Evolutionary conservation across 1,284 basidiomycete species (phyloP), one percentile per base, ranked within the genome.

Genomic region (Ganoderma boninense): DNA sequence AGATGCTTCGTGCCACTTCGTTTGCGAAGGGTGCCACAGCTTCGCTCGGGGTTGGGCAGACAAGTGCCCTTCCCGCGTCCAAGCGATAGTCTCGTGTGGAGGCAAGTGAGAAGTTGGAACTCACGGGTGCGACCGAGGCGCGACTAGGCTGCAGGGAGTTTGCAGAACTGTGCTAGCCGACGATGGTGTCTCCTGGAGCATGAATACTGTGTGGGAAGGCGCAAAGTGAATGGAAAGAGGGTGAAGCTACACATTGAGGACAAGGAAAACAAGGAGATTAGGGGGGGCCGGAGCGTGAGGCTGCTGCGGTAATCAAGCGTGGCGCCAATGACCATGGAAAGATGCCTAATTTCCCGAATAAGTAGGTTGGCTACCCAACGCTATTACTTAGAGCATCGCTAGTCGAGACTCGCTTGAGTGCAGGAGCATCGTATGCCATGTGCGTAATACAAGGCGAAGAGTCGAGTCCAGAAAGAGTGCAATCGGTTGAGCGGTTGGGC

Each of bases 331-430:
- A 23, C 23, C 49, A 54, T 14, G 26, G 13, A 54, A 26, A 23
- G 49, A 26, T 11, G 11, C 10, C 49, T 4, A 54, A 26, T 13
- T 23, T 54, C 49, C 49, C 23, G 49, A 54, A 54, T 26, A 54
- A 26, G 49, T 52, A 52, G 49, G 49, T 52, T 52, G 49, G 49
- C 49, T 54, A 54, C 49, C 23, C 49, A 23, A 52, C 49, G 49
- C 49, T n/a, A 49, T 2, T 32, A 32, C 4, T 32, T 32, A 32
- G 32, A 32, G 32, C 2, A 32, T 32, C 32, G 32, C 32, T 32
- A 32, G 32, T 23, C 8, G 23, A 14, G 11, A 26, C 11, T 54
- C 23, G 49, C 49, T 54, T 26, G n/a, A 26, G 10, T 54, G 14
- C 7, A 26, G 13, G 23, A 54, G 11, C 49, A 14, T 54, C 49